phyloP scores from a whole-genome alignment of 2,329 filamentous ascomycete genomes.

The Pseudocercospora cruenta region DNA sequence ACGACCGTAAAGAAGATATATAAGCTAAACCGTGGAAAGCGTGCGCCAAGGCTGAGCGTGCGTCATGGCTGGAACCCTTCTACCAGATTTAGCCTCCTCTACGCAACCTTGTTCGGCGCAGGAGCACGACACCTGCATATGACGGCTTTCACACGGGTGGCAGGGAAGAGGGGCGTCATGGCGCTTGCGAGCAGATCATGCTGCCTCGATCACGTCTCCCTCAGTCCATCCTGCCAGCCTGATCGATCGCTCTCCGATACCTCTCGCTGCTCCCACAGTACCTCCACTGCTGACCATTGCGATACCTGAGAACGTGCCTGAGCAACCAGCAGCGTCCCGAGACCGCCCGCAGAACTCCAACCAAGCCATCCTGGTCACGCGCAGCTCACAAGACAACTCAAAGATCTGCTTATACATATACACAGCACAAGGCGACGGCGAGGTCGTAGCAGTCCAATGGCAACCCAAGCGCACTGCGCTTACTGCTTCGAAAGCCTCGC shows the following conservation, averaged over 20 bases:
- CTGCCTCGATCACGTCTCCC: neutral
- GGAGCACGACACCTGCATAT: neutral
- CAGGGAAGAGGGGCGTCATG: conserved; percentile 2
- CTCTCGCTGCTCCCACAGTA: neutral
- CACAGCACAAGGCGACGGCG: neutral
- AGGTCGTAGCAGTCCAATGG: conserved; percentile 61
- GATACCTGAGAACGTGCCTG: neutral
- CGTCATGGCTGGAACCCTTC: too few species aligned
- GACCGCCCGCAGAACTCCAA: neutral
- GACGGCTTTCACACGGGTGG: neutral
- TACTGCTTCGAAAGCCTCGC: conserved; percentile 89
- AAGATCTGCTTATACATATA: neutral
- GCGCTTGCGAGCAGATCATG: neutral
- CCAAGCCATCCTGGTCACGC: neutral
- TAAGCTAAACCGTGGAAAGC: too few species aligned
- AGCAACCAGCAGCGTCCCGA: neutral
- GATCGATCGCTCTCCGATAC: neutral
- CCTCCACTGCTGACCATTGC: neutral
- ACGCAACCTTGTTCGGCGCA: neutral
- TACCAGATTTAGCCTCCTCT: neutral
- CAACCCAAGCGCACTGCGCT: conserved; percentile 81
- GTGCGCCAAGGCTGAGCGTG: too few species aligned
- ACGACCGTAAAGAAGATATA: too few species aligned
- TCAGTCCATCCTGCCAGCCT: neutral
- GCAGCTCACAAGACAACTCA: neutral